Evolutionary conservation across 805 yeast species (phyloP).

Genomic region (Diddensiella santjacobensis): DNA sequence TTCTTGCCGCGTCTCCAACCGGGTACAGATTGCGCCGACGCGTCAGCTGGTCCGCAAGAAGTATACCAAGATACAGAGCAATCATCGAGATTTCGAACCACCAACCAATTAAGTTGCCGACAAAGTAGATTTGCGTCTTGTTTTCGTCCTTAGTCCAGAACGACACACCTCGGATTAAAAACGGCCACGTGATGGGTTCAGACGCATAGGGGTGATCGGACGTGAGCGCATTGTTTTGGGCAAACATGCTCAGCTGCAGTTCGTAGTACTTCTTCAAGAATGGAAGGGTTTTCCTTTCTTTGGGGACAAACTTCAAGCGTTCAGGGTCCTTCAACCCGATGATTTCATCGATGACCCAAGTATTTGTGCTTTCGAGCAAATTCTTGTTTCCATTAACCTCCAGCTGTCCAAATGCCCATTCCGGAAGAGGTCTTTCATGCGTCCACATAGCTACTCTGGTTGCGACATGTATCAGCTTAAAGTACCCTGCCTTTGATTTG

Average conservation of each 20-base stretch:
- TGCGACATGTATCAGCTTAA: slow-evolving; percentile 75
- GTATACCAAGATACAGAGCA: slow-evolving; percentile 57
- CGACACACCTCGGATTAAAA: slow-evolving; percentile 84
- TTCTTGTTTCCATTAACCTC: slow-evolving; percentile 96
- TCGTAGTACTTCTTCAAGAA: slow-evolving; percentile 88
- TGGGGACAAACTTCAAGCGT: slow-evolving; percentile 64
- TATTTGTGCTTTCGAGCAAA: slow-evolving; percentile 57
- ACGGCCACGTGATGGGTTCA: slow-evolving; percentile 88
- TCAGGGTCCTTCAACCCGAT: slow-evolving; percentile 54
- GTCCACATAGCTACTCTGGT: slow-evolving; percentile 95
- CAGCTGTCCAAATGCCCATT: slow-evolving; percentile 89
- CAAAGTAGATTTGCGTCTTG: slow-evolving; percentile 76
- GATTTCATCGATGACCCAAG: slow-evolving; percentile 75
- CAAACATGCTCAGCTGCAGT: slow-evolving; percentile 83
- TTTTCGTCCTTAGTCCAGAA: slow-evolving; percentile 75
- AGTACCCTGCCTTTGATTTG: slow-evolving; percentile 64
- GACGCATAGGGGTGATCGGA: slow-evolving; percentile 95
- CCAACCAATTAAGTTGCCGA: slow-evolving; percentile 90
- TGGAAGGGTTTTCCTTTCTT: slow-evolving; percentile 56
- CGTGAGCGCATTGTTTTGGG: slow-evolving; percentile 81
- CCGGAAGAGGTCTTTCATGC: slow-evolving; percentile 77
- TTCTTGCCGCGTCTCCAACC: slow-evolving; percentile 57
- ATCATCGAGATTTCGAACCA: slow-evolving; percentile 72
- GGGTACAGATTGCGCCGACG: slow-evolving; percentile 65
- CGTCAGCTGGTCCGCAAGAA: slow-evolving; percentile 71